These are phyloP conservation scores for Tephrocybe sp. DNA, from an alignment of 768 basidiomycete species.

Conservation along the genomic window DNA sequence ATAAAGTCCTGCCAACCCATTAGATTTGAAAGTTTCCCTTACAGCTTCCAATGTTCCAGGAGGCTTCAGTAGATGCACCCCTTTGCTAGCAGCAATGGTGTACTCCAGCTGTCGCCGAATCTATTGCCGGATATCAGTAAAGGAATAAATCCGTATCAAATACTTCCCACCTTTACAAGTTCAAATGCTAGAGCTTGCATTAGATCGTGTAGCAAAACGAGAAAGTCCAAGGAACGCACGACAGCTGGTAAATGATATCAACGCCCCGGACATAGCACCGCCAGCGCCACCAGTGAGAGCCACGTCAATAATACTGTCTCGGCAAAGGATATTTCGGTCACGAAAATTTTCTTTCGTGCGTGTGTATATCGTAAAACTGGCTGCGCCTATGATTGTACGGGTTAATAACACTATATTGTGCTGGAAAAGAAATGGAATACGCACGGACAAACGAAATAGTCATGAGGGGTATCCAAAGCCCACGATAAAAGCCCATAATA, in stretches of 20 bases:
- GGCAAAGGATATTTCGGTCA: slow-evolving; percentile 54
- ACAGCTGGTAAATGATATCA: slow-evolving; percentile 86
- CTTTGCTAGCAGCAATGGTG: slow-evolving; percentile 81
- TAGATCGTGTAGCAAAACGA: slow-evolving; percentile 2
- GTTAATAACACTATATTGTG: slow-evolving; percentile 3
- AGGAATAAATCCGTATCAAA: slow-evolving; percentile 2
- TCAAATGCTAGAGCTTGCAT: slow-evolving; percentile 66
- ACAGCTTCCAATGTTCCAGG: slow-evolving; percentile 80
- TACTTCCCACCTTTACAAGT: slow-evolving; percentile 76
- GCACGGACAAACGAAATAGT: slow-evolving; percentile 95
- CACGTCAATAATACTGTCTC: slow-evolving; percentile 62
- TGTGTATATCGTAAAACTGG: slow-evolving; percentile 89
- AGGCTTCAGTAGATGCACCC: slow-evolving; percentile 65
- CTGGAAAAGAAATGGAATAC: slow-evolving; percentile 31
- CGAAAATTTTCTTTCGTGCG: slow-evolving; percentile 75
- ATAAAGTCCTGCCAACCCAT: slow-evolving; percentile 68
- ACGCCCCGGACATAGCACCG: slow-evolving; percentile 83
- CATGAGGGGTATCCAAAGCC: slow-evolving; percentile 87
- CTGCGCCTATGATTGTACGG: slow-evolving; percentile 55
- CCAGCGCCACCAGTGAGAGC: slow-evolving; percentile 77
- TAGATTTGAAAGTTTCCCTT: slow-evolving; percentile 66
- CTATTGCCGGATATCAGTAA: slow-evolving; percentile 34
- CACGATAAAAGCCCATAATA: slow-evolving; percentile 86
- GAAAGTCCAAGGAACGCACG: slow-evolving; percentile 52
- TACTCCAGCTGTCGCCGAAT: slow-evolving; percentile 91